Conservation (phyloP, 1,139 yeast genomes). For the Saccharomyces pastorianus region DNA sequence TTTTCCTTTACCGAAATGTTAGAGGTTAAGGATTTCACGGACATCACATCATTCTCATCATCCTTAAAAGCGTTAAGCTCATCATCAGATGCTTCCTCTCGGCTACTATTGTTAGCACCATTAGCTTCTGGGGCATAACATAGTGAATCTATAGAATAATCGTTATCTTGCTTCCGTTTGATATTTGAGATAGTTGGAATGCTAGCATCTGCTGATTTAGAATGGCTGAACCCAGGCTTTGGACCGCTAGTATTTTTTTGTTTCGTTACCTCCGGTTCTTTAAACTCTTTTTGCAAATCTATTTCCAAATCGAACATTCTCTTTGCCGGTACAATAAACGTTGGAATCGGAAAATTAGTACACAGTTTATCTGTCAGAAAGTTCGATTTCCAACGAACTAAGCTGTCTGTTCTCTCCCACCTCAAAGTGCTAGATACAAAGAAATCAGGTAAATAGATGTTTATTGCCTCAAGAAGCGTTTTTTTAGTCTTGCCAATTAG, state of each 20-base stretch:
- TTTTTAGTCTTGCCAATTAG: constrained; percentile 46
- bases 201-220: neutral
- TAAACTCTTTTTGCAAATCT: constrained; percentile 21
- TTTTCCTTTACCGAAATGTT: constrained; percentile 1
- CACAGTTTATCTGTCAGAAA: constrained; percentile 57
- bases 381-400: constrained; percentile 54
- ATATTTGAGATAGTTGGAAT: neutral
- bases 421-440: constrained; percentile 47
- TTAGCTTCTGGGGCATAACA: neutral
- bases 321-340: constrained; percentile 57
- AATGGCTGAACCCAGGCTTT: neutral
- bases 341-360: constrained; percentile 58
- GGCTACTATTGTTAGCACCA: neutral
- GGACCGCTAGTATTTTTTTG: neutral
- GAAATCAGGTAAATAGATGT: constrained; percentile 54
- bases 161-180: neutral
- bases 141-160: neutral
- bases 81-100: neutral
- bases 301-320: constrained; percentile 52
- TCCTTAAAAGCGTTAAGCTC: neutral
- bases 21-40: neutral
- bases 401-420: constrained; percentile 41
- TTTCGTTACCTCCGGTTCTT: neutral
- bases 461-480: constrained; percentile 53
- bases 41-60: constrained; percentile 1